These are phyloP conservation scores for Cystofilobasidium ferigula DNA, from an alignment of 768 basidiomycete genomes.

Conservation along the genomic window DNA sequence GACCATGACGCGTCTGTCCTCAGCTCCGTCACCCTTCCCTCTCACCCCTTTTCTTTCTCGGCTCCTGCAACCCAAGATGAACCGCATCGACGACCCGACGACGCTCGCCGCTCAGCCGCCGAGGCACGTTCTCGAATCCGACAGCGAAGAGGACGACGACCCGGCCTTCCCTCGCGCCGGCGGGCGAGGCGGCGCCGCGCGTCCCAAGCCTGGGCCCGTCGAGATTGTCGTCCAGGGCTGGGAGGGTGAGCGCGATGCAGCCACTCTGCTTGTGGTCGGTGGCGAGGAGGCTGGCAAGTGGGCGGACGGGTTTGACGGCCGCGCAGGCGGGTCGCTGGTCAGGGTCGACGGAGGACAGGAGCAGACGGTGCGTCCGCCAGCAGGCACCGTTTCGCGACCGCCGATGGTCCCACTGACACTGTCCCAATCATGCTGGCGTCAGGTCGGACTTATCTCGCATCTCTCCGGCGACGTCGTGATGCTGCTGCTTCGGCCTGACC, in stretches of 20 bases:
- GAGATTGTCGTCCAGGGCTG: neutral
- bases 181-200: neutral
- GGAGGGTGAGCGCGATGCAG: neutral
- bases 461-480: neutral
- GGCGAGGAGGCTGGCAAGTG: neutral
- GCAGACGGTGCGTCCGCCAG: neutral
- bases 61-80: neutral
- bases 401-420: neutral
- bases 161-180: neutral
- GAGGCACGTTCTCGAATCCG: constrained; percentile 10
- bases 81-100: neutral
- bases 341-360: neutral
- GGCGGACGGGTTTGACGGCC: neutral
- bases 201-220: neutral
- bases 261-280: neutral
- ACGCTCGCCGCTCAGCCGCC: neutral
- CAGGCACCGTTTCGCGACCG: no score
- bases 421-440: neutral
- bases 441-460: neutral
- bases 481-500: neutral
- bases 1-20: no score
- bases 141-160: constrained; percentile 8
- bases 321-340: neutral
- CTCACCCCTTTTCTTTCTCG: neutral
- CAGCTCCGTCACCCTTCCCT: neutral